These are phyloP conservation scores for Geosiphon pyriformis DNA, from an alignment of 192 early-diverging fungal genomes.

Conservation along the genomic window DNA sequence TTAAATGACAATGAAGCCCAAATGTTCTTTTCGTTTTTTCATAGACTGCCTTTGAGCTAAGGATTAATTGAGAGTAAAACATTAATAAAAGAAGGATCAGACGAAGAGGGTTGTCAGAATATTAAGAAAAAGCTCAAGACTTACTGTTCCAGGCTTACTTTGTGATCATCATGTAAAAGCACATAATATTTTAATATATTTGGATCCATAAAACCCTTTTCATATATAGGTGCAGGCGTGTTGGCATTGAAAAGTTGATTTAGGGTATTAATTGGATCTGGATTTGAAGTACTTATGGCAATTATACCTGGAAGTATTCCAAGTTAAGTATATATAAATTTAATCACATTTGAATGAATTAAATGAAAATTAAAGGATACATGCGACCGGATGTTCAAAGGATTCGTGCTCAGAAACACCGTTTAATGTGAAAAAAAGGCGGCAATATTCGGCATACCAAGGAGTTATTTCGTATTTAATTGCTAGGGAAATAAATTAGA, in stretches of 20 bases:
- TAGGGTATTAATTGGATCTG: constrained; percentile 71
- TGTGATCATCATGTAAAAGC: constrained; percentile 75
- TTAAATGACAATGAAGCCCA: constrained; percentile 54
- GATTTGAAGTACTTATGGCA: constrained; percentile 55
- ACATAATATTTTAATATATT: constrained; percentile 77
- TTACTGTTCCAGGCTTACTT: constrained; percentile 50
- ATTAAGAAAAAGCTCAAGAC: constrained; percentile 19
- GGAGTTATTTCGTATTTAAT: constrained; percentile 60
- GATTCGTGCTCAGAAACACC: constrained; percentile 85
- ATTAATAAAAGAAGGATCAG: neutral
- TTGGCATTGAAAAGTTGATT: constrained; percentile 49
- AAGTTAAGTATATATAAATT: neutral
- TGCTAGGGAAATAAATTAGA: constrained; percentile 25
- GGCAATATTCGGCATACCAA: constrained; percentile 79
- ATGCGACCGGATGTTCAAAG: constrained; percentile 92
- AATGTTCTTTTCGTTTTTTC: constrained; percentile 62
- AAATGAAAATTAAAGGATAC: constrained; percentile 36
- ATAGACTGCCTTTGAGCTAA: constrained; percentile 55
- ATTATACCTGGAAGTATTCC: constrained; percentile 49
- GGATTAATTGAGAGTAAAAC: neutral
- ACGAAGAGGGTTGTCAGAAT: neutral
- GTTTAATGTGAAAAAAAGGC: constrained; percentile 51
- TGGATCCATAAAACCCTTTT: constrained; percentile 73
- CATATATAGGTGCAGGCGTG: constrained; percentile 49
- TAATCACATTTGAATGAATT: constrained; percentile 2